Base-by-base conservation (phyloP, 768 basidiomycete species). In the Crepidotus variabilis region DNA sequence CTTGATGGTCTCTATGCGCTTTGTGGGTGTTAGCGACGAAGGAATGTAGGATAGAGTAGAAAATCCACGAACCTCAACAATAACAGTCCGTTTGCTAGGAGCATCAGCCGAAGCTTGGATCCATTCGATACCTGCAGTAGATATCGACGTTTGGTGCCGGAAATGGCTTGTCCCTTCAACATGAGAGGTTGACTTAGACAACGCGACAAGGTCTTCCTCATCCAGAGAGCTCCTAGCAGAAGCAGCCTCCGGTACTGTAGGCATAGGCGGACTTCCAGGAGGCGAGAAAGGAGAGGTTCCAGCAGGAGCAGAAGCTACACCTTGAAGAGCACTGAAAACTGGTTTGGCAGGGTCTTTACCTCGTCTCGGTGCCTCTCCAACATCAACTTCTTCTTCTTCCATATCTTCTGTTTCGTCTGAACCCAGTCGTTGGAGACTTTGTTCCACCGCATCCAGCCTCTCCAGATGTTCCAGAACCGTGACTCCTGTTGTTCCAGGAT, bases 401-500 rank as follows among this genome's bases (percentile, higher is more conserved):
- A 28, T 47, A 5, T 45, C 59, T 11, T 55, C 59, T 7, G 56
- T 61, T 10, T 83, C 79, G 47, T 84, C 83, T 28, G 79, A 76
- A 10, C 84, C 86, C n/a, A 92, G 78, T 48, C 88, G 77, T 65
- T 90, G 86, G 57, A 92, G 68, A 60, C 88, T 84, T 7, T 89
- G 88, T 61, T 92, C 90, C 16, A 90, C 89, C 14, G 83, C 87
- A 66, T 94, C 92, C 47, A 94, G 71, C 47, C 89, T 84, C 65
- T 94, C 92, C 61, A 94, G 77, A 61, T 93, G 91, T 64, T 91
- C 89, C 35, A 94, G 77, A 49, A 94, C 86, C 9, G 85, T 87
- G 22, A 94, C 91, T 10, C 92, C 92, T 0, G 90, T 93, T 24
- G 90, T 92, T 35, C 88, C 90, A 47, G 90, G 90, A 65, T 91